Evolutionary conservation across 176 grass and related monocot species (phyloP).

Genomic region (Cenchrus fungigraminus): DNA sequence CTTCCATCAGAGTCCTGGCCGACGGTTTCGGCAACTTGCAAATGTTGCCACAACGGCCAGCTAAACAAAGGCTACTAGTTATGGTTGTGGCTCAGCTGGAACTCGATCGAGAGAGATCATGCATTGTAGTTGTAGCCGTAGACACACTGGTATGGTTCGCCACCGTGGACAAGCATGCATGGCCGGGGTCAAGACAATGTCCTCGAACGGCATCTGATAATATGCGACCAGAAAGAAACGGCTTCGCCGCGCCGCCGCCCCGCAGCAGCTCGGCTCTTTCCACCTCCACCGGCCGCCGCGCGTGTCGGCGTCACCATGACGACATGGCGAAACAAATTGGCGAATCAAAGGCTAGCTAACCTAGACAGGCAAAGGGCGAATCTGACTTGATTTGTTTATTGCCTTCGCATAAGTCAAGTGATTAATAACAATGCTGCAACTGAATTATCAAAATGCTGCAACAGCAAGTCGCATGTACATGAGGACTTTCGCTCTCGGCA

Average conservation of each 20-base stretch:
- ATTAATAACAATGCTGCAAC: constrained; percentile 4
- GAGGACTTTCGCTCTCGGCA: not conserved
- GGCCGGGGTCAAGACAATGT: constrained; percentile 4
- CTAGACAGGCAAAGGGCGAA: not conserved
- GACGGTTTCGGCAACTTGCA: not conserved
- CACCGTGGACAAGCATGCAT: not conserved
- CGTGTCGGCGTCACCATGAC: not conserved
- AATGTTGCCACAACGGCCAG: constrained; percentile 16
- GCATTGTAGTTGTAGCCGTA: not conserved
- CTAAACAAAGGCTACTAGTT: not conserved
- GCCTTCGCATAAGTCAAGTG: constrained; percentile 18
- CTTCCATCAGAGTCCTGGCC: not conserved
- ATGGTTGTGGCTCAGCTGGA: not conserved
- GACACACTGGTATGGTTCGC: not conserved
- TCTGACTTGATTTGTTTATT: constrained; percentile 14
- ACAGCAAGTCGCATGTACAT: not conserved
- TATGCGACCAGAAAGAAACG: not conserved
- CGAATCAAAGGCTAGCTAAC: not conserved
- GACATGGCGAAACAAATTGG: not conserved
- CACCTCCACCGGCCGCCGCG: not conserved
- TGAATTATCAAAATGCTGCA: not conserved
- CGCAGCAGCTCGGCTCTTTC: not conserved
- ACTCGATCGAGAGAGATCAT: not conserved
- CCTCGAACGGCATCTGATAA: not conserved
- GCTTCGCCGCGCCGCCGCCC: constrained; percentile 17